Evolutionary conservation across 2,329 filamentous ascomycete genomes (phyloP), one percentile per base, ranked within the genome.

Genomic region (Coleophoma eucalyptorum): DNA sequence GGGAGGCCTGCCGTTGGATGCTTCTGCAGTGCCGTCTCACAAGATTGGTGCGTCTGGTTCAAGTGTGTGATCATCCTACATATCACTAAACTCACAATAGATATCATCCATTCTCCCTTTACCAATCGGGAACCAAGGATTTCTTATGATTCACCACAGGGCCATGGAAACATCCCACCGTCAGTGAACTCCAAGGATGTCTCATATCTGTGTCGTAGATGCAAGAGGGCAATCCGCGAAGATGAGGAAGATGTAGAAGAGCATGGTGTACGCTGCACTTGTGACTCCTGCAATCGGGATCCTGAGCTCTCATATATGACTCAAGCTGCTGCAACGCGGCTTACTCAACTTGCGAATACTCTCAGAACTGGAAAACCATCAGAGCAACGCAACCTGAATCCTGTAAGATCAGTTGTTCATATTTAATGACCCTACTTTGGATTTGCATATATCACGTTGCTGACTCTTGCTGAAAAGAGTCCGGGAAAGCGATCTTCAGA

Each of bases 341-440:
- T 64, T 54, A 63, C 55, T 60, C 50, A 63, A 52, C 56, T 64
- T 35, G 57, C 53, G 54, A 54, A 56, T 16, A 64, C 59, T 16
- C 62, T 65, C 48, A 44, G 51, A 56, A 58, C 52, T 50, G 58
- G 59, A 45, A 57, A 60, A 51, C 54, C 58, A 37, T 55, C 58
- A 51, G 57, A 58, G 16, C 53, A 57, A 38, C 58, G 55, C 49
- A 54, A 50, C 53, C 49, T 53, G 45, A 57, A 52, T 56, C 52
- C 53, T 54, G 62, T 65, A 52, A 62, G 61, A 62, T 49, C 48
- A 47, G 41, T 42, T 34, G 38, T 52, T 53, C 57, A 53, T 54
- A 48, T 50, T 41, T 43, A 41, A 45, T 41, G 20, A 31, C 35
- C 48, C 50, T 43, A 50, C 20, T 42, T 49, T 16, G 34, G 26